These are phyloP conservation scores for Hypoxylon subgilvum DNA, from an alignment of 495 filamentous ascomycete species.

Conservation along the genomic window DNA sequence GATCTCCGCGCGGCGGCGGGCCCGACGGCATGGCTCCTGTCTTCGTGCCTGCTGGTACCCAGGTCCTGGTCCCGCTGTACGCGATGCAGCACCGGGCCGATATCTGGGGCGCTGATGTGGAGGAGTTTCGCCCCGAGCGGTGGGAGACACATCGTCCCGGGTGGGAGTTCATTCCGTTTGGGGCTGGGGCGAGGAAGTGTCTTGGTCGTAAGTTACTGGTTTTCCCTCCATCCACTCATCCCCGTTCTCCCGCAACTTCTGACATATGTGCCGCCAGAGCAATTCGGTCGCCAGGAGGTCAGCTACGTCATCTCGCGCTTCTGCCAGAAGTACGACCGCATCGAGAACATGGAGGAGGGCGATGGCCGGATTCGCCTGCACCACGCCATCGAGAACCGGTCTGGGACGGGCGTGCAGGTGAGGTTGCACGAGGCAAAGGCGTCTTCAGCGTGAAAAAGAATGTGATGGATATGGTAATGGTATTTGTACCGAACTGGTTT, in stretches of 20 bases:
- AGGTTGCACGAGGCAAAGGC: slow-evolving; percentile 41
- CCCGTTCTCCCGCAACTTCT: neutral
- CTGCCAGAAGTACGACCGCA: slow-evolving; percentile 52
- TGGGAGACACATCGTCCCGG: slow-evolving; percentile 44
- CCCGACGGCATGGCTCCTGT: slow-evolving; percentile 26
- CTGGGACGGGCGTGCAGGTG: slow-evolving; percentile 53
- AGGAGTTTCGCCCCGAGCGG: slow-evolving; percentile 40
- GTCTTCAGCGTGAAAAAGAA: neutral
- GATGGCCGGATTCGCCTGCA: slow-evolving; percentile 46
- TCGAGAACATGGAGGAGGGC: slow-evolving; percentile 46
- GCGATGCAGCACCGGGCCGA: slow-evolving; percentile 47
- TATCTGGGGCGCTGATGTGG: slow-evolving; percentile 45
- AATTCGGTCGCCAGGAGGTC: slow-evolving; percentile 53
- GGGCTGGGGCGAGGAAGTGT: slow-evolving; percentile 30
- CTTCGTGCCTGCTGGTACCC: slow-evolving; percentile 42
- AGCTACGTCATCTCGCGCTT: slow-evolving; percentile 52
- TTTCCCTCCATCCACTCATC: neutral
- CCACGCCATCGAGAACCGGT: slow-evolving; percentile 56
- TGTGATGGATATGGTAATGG: too few species aligned
- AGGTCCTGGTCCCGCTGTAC: slow-evolving; percentile 45
- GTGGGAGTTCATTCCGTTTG: slow-evolving; percentile 47
- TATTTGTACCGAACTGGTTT: too few species aligned
- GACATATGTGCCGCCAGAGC: slow-evolving; percentile 35
- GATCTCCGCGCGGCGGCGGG: slow-evolving; percentile 56
- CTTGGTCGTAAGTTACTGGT: slow-evolving; percentile 37